Base-by-base conservation (phyloP, 495 filamentous ascomycete species). In the Tetracladium setigerum region DNA sequence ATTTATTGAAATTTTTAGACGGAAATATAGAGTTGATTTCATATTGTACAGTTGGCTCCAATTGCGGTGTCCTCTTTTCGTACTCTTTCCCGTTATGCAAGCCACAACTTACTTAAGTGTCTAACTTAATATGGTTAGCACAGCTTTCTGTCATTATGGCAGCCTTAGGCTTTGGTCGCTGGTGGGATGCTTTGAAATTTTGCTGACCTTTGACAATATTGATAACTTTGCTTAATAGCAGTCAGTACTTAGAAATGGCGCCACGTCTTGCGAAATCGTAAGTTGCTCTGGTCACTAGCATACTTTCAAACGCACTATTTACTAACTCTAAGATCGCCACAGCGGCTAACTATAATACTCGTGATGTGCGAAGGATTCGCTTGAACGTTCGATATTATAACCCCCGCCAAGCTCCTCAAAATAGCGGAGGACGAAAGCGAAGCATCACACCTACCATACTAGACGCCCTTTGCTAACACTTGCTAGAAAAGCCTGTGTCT, bases 401-500 rank as follows among this genome's bases (percentile, higher is more conserved):
- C 31, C 34, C 47, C 18, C 50, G 38, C 4, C 46, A 44, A 51
- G 53, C 53, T 38, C 53, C 47, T 42, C 34, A 41, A 8, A 56
- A 56, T 41, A 33, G 49, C 12, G 24, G 30, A 8, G 45, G 53
- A 36, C 38, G 40, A 22, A 37, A 24, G 18, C 48, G 44, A 38
- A 43, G 38, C 33, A 52, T 56, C 24, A 56, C 48, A 41, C 49
- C 48, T 48, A 43, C 38, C 14, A 56, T 56, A 37, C 35, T 52
- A 51, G 48, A 52, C 15, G 44, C 34, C 41, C 57, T 66, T n/a
- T 57, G 52, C 50, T 57, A 63, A 39, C 44, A 65, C 47, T 40
- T 64, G 15, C 47, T 60, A 9, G 62, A 63, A 45, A 67, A 65
- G 48, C 64, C 66, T 40, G 44, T n/a, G 43, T 38, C 43, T 62